These are phyloP conservation scores for Fusarium oligoseptatum DNA, from an alignment of 2,329 filamentous ascomycete species.

Conservation along the genomic window DNA sequence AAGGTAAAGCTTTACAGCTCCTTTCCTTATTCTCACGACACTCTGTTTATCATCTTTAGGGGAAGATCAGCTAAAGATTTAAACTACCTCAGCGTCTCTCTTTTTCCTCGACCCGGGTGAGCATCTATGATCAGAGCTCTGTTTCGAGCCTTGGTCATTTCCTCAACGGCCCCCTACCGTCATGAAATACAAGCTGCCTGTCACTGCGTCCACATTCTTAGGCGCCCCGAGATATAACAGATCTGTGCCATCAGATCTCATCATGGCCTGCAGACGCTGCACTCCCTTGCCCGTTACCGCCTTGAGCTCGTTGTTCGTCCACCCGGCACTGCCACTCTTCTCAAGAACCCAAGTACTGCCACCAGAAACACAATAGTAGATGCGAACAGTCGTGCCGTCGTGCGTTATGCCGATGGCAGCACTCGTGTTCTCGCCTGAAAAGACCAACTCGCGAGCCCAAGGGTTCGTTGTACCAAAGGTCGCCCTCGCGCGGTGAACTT, in stretches of 20 bases:
- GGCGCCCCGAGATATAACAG: constrained; percentile 26
- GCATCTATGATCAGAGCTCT: background rate
- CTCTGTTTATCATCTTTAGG: background rate
- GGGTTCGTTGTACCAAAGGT: constrained; percentile 24
- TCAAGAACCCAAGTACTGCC: constrained; percentile 37
- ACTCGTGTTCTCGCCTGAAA: constrained; percentile 27
- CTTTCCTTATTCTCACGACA: background rate
- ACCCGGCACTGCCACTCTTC: constrained; percentile 6
- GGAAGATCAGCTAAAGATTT: background rate
- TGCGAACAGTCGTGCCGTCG: constrained; percentile 30
- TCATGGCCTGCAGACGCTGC: constrained; percentile 23
- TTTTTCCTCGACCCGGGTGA: background rate
- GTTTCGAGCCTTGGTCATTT: background rate
- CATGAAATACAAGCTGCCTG: constrained; percentile 29
- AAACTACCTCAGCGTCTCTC: no score
- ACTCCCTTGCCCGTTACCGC: constrained; percentile 17
- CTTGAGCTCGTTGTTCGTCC: constrained; percentile 25
- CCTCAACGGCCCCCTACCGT: constrained; percentile 5
- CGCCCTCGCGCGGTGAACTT: constrained; percentile 33
- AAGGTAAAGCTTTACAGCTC: background rate
- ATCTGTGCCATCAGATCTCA: constrained; percentile 25
- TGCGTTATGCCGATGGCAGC: constrained; percentile 36
- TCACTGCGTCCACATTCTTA: constrained; percentile 23
- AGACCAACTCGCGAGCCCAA: constrained; percentile 37
- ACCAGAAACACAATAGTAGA: constrained; percentile 36